Conservation (phyloP, 345 rosid species). For the Barbarea vulgaris region DNA sequence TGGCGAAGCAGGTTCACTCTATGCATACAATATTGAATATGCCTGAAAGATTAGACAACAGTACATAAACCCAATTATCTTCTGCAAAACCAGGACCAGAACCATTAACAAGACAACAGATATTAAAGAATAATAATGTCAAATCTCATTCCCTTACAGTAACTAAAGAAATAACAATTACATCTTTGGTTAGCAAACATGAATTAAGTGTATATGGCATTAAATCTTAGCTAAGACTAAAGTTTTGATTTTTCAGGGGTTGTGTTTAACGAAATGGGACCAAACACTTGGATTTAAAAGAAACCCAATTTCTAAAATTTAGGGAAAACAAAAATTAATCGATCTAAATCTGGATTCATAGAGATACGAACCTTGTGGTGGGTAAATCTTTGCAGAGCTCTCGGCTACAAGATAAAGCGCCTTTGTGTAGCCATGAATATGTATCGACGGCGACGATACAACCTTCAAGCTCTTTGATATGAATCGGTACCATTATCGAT, state of each 20-base stretch:
- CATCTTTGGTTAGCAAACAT: too few species aligned
- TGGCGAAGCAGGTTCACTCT: constrained; percentile 86
- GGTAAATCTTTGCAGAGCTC: constrained; percentile 47
- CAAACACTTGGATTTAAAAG: background rate
- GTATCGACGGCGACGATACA: constrained; percentile 86
- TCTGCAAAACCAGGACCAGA: constrained; percentile 23
- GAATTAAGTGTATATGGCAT: too few species aligned
- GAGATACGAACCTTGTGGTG: constrained; percentile 36
- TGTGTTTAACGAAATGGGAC: background rate
- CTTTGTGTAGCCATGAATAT: constrained; percentile 83
- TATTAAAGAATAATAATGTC: background rate
- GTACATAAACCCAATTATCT: constrained; percentile 15
- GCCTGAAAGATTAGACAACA: constrained; percentile 55
- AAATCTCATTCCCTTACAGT: background rate
- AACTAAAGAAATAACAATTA: constrained; percentile 2
- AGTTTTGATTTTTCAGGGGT: constrained; percentile 2
- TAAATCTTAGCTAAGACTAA: background rate
- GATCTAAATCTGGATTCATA: constrained; percentile 5
- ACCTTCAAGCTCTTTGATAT: constrained; percentile 74
- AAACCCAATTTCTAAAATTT: constrained; percentile 20
- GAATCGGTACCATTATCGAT: constrained; percentile 78
- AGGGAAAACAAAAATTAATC: constrained; percentile 8
- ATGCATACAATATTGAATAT: constrained; percentile 91
- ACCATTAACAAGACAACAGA: constrained; percentile 16
- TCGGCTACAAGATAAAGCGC: constrained; percentile 45